Conservation (phyloP, 2,329 filamentous ascomycete genomes). For the Arthrinium phaeospermum region DNA sequence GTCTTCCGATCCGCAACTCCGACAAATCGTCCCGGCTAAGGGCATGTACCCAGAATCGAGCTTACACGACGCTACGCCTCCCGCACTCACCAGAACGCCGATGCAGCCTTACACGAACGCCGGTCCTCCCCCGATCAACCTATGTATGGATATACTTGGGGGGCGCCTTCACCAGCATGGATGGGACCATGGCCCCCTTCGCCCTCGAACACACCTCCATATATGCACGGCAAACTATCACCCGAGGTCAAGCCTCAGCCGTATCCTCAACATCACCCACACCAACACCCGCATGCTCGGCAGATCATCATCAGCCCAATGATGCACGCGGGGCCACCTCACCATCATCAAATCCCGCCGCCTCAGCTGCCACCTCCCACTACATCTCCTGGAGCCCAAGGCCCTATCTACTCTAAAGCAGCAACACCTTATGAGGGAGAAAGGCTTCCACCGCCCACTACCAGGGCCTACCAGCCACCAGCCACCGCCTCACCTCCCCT, state of each 20-base stretch:
- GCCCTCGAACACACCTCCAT: slow-evolving; percentile 48
- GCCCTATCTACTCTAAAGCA: slow-evolving; percentile 30
- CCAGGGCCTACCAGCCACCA: slow-evolving; percentile 27
- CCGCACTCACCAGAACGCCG: slow-evolving; percentile 79
- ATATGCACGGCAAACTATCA: slow-evolving; percentile 36
- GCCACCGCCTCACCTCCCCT: slow-evolving; percentile 46
- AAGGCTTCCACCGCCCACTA: slow-evolving; percentile 31
- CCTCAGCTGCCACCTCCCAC: slow-evolving; percentile 27
- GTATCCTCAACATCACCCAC: slow-evolving; percentile 20
- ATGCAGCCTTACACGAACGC: slow-evolving; percentile 56
- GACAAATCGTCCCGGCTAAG: slow-evolving; percentile 85
- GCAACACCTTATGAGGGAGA: slow-evolving; percentile 32
- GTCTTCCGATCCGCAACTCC: slow-evolving; percentile 77
- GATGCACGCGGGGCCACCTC: slow-evolving; percentile 23
- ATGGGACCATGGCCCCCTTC: slow-evolving; percentile 42
- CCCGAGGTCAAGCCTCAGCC: slow-evolving; percentile 36
- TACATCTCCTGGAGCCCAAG: neutral
- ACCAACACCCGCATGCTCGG: slow-evolving; percentile 26
- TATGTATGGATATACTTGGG: slow-evolving; percentile 47
- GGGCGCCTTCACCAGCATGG: slow-evolving; percentile 43
- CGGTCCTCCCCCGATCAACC: slow-evolving; percentile 36
- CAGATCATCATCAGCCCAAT: slow-evolving; percentile 26
- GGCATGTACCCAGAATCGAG: slow-evolving; percentile 98
- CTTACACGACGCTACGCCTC: slow-evolving; percentile 81
- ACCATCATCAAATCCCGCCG: slow-evolving; percentile 15